A percentile compares a stretch with the other conserved stretches of the same genome.
Evolutionary conservation across 2,329 filamentous ascomycete genomes (phyloP).

Genomic region (Pseudopyricularia cyperi): DNA sequence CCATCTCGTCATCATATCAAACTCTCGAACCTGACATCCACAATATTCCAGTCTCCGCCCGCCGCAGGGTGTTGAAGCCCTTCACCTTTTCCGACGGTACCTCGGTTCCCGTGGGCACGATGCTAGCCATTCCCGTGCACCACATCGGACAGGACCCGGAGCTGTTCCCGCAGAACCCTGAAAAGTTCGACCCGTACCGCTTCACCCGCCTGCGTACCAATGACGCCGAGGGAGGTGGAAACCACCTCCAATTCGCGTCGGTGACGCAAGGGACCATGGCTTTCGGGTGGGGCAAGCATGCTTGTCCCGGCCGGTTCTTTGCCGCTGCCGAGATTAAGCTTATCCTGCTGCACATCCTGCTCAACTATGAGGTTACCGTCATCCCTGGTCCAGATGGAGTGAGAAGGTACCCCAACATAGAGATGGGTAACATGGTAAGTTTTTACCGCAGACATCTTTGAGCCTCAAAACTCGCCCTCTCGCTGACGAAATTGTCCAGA

Average conservation of each 20-base stretch:
- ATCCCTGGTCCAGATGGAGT: conserved; percentile 7
- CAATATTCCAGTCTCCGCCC: conserved; percentile 30
- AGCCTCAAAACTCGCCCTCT: neutral
- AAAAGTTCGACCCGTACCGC: conserved; percentile 29
- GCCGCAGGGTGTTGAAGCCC: conserved; percentile 27
- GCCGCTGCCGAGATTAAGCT: conserved; percentile 30
- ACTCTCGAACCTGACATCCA: too few relatives aligned
- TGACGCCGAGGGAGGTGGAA: conserved; percentile 1
- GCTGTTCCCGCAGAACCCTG: neutral
- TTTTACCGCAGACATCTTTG: neutral
- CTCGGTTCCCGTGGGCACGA: conserved; percentile 23
- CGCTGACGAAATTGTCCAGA: neutral
- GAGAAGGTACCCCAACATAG: conserved; percentile 13
- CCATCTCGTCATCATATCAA: neutral
- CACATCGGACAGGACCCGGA: neutral
- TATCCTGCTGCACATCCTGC: conserved; percentile 22
- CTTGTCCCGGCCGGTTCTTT: conserved; percentile 33
- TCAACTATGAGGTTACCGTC: conserved; percentile 26
- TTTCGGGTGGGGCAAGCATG: conserved; percentile 30
- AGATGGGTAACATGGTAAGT: conserved; percentile 8
- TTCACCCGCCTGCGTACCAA: conserved; percentile 28
- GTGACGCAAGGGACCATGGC: conserved; percentile 24
- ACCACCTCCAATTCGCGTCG: conserved; percentile 22
- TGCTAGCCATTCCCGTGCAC: neutral
- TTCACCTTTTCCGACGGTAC: conserved; percentile 29